Evolutionary conservation across 164 flowering plant species (phyloP), one percentile per base, ranked within the genome.

Genomic region (Sedum album): DNA sequence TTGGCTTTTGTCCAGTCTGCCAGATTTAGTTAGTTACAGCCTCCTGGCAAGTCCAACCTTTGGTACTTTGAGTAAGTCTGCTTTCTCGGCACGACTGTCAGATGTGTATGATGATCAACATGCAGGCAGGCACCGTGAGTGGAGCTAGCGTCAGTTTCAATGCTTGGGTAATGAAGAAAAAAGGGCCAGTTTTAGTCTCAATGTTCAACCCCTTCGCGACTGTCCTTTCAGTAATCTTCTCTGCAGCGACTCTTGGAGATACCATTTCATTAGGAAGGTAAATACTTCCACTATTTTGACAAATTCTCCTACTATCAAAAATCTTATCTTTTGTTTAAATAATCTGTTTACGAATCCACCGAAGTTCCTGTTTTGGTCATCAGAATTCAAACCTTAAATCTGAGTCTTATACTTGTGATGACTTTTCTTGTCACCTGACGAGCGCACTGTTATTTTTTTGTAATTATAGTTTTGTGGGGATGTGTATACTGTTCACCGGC

Each of bases 161-260:
- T 41, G 77, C 83, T 44, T 93, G 98, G 96, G 89, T 90, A 26
- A 77, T 93, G 83, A 86, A 86, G 82, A 85, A 83, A 68, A 86
- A 80, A 75, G 95, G 96, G 42, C 93, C 98, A 1, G 95, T 90
- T 5, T 65, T 89, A 31, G 89, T 85, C 18, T 82, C 98, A 51
- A 79, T 88, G 71, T 93, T 93, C 69, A 83, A 73, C 71, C 98
- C 98, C 31, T 67, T 89, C 51, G 82, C 77, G 31, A 86, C 98
- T 0, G 83, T 93, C 1, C 70, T 80, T 73, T 71, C 98, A 0
- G 82, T 79, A 48, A 30, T 82, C 21, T 70, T 87, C 65, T 84
- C 96, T 9, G 77, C 73, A 3, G 1, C 83, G 38, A 77, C 86
- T 33, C 65, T 86, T 38, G 88, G 92, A 38, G 88, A 90, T 41